A percentile compares a stretch with the other conserved stretches of the same genome.
Conservation (phyloP, 306 rosid genomes). For the Luffa aegyptiaca region DNA sequence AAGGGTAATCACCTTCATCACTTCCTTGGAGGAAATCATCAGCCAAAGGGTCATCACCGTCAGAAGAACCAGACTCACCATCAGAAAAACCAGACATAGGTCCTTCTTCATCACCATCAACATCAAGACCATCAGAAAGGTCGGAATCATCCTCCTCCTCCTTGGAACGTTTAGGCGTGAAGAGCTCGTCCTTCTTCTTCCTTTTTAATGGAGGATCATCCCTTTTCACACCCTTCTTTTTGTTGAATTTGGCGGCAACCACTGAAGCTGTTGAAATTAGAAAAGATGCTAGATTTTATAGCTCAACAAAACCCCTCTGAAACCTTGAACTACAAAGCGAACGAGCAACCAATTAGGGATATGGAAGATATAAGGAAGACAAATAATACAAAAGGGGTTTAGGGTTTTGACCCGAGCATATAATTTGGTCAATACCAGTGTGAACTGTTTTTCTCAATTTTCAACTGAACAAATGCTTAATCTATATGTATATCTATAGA, state of each 20-base stretch:
- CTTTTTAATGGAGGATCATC: constrained; percentile 20
- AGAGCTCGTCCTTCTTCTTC: constrained; percentile 32
- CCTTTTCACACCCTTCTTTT: constrained; percentile 25
- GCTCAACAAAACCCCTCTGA: neutral
- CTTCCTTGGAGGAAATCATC: constrained; percentile 68
- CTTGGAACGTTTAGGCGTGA: constrained; percentile 22
- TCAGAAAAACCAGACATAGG: constrained; percentile 31
- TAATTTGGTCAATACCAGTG: neutral
- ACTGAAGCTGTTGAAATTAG: constrained; percentile 13
- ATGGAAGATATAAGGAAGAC: neutral
- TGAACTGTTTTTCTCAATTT: neutral
- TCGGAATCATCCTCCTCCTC: constrained; percentile 15
- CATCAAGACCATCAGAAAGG: constrained; percentile 28
- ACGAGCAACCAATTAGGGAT: neutral
- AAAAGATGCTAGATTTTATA: neutral
- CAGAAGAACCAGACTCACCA: constrained; percentile 37
- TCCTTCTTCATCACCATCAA: constrained; percentile 15
- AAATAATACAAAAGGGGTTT: neutral
- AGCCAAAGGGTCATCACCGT: constrained; percentile 46
- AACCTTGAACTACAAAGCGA: neutral
- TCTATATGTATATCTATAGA: no score
- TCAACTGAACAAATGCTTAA: no score
- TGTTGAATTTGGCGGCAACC: constrained; percentile 24
- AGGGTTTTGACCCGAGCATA: neutral
- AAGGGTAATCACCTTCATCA: constrained; percentile 36